Evolutionary conservation across 2,329 filamentous ascomycete species (phyloP), one percentile per base, ranked within the genome.

Genomic region (Aspergillus melleus): DNA sequence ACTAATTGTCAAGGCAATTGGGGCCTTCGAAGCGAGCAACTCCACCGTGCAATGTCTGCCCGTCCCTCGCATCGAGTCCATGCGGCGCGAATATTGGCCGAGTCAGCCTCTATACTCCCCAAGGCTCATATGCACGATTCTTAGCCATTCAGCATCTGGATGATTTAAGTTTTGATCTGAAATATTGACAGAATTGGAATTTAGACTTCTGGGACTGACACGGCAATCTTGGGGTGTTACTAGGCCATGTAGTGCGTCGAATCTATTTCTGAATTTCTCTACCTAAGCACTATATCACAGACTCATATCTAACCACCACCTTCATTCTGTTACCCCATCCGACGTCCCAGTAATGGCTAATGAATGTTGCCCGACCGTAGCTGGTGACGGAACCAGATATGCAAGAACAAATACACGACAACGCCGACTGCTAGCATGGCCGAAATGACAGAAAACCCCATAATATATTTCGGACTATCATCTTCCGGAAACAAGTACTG

Each of bases 381-480:
- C 11, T 20, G 49, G 8, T 64, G 62, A 52, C 65, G 64, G 46
- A 72, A 64, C 61, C 70, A 64, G 29, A 73, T 30, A 50, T 75
- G 70, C 58, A 72, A 55, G 1, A 61, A 54, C 1, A 60, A 10
- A 55, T 73, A 76, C 16, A 69, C 66, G n/a, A 68, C 50, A 6
- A 75, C 64, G 16, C 73, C 72, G 4, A 74, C 55, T 26, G 62
- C 70, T 42, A 72, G 66, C 68, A 77, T 70, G 0, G 68, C 74
- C 2, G 70, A 71, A n/a, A 76, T 76, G 4, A 74, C 73, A 14
- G 74, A 67, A 66, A 77, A 83, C 53, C 72, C 80, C 70, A 75
- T 78, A 2, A 81, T 66, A 61, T 83, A 83, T 64, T 83, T 81
- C 0, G 83, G 83, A 24, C 72, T 71, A 57, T 85, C 81, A 0